Conservation (phyloP, 352 stramenopile species). For the Globisporangium megalacanthum region DNA sequence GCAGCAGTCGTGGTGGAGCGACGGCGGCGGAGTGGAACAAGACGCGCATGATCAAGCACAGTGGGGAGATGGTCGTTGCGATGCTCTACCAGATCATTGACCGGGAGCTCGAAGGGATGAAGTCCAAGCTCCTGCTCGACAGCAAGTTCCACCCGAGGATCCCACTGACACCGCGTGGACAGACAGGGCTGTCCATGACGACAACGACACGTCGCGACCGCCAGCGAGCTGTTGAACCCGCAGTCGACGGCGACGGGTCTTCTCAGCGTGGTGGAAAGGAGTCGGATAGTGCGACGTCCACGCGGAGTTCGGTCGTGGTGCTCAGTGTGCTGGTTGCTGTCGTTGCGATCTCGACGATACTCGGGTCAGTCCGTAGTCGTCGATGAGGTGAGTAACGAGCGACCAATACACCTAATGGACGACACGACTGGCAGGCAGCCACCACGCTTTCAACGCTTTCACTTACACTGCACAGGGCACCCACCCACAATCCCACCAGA, state of each 20-base stretch:
- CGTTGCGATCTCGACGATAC: constrained; percentile 9
- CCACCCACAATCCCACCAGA: neutral
- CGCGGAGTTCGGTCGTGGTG: neutral
- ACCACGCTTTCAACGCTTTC: neutral
- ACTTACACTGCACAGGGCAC: neutral
- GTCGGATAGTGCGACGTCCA: neutral
- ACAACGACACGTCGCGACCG: neutral
- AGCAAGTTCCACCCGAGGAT: constrained; percentile 12
- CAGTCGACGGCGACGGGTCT: neutral
- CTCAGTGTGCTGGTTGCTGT: constrained; percentile 7
- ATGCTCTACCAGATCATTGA: constrained; percentile 88
- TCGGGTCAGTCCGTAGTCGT: constrained; percentile 1
- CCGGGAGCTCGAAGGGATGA: constrained; percentile 63
- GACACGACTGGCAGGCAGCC: neutral
- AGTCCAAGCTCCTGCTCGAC: constrained; percentile 21
- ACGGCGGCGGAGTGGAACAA: constrained; percentile 74
- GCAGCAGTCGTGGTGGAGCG: constrained; percentile 1
- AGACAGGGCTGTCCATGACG: neutral
- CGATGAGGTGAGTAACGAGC: neutral
- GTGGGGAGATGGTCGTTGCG: constrained; percentile 58
- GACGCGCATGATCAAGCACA: constrained; percentile 82
- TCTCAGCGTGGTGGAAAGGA: neutral
- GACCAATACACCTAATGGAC: neutral
- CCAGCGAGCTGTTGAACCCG: neutral
- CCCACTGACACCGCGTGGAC: constrained; percentile 10